Conservation (phyloP, 495 filamentous ascomycete genomes). For the Talaromyces nanjingensis region DNA sequence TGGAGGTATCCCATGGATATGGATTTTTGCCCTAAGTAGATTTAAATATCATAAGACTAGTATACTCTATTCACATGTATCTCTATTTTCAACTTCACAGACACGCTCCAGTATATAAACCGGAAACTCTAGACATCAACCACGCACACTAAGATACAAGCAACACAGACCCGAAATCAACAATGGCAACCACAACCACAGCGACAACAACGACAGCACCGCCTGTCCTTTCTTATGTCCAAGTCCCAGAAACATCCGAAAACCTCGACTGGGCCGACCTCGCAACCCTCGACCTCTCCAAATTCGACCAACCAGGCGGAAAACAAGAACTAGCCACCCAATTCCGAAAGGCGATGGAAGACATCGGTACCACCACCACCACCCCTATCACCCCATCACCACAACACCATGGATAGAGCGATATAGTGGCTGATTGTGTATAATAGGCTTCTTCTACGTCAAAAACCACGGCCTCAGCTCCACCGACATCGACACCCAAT, state of each 20-base stretch:
- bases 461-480: conserved; percentile 47
- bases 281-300: conserved; percentile 42
- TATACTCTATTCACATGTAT: not conserved
- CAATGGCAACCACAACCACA: not conserved
- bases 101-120: not conserved
- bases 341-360: conserved; percentile 36
- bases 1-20: too few species aligned
- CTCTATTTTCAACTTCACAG: not conserved
- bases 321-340: conserved; percentile 44
- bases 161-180: not conserved
- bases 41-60: too few species aligned
- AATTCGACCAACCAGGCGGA: conserved; percentile 39
- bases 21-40: too few species aligned
- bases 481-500: conserved; percentile 50
- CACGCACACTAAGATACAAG: not conserved
- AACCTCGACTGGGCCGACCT: conserved; percentile 40
- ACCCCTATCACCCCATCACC: too few species aligned
- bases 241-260: not conserved
- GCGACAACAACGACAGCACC: not conserved
- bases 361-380: conserved; percentile 21
- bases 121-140: not conserved
- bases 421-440: not conserved
- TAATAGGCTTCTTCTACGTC: conserved; percentile 44
- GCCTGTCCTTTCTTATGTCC: not conserved
- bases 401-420: too few species aligned